These are phyloP conservation scores for Cyberlindnera xishuangbannaensis DNA, from an alignment of 805 yeast genomes.

Conservation along the genomic window DNA sequence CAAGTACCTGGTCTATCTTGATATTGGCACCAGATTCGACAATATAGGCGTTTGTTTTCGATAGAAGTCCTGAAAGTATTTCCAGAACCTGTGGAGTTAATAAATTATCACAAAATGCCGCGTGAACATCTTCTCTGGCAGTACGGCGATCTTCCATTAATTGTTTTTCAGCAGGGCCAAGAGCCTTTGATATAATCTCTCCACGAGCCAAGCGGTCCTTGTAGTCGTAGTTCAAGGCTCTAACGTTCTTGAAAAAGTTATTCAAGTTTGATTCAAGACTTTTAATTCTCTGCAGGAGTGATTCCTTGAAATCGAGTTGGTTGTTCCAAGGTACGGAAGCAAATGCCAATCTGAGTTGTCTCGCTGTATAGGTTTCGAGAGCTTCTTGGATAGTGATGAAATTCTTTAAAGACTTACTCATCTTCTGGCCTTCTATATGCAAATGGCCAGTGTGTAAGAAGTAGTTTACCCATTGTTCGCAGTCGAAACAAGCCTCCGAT, in stretches of 20 bases:
- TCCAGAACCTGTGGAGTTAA: conserved; percentile 73
- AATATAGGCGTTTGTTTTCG: conserved; percentile 68
- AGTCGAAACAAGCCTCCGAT: conserved; percentile 86
- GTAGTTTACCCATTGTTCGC: conserved; percentile 94
- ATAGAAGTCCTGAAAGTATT: conserved; percentile 59
- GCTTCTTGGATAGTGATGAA: conserved; percentile 95
- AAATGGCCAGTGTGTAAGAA: conserved; percentile 96
- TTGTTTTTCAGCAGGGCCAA: conserved; percentile 47
- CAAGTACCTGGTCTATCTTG: conserved; percentile 60
- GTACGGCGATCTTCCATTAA: conserved; percentile 43
- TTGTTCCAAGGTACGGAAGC: conserved; percentile 90
- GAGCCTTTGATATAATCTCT: conserved; percentile 55
- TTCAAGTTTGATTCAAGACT: conserved; percentile 67
- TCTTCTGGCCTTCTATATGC: conserved; percentile 97
- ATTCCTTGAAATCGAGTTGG: conserved; percentile 86
- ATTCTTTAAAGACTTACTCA: conserved; percentile 93
- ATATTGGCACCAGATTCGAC: conserved; percentile 43
- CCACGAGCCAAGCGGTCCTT: conserved; percentile 44
- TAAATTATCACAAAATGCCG: conserved; percentile 84
- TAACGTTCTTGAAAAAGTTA: conserved; percentile 81
- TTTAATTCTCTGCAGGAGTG: conserved; percentile 69
- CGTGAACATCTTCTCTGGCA: conserved; percentile 58
- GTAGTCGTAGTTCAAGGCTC: conserved; percentile 72
- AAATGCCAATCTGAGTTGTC: conserved; percentile 88
- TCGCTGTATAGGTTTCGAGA: conserved; percentile 55